Evolutionary conservation across 1,284 basidiomycete genomes (phyloP).

Genomic region (Trametes versicolor): DNA sequence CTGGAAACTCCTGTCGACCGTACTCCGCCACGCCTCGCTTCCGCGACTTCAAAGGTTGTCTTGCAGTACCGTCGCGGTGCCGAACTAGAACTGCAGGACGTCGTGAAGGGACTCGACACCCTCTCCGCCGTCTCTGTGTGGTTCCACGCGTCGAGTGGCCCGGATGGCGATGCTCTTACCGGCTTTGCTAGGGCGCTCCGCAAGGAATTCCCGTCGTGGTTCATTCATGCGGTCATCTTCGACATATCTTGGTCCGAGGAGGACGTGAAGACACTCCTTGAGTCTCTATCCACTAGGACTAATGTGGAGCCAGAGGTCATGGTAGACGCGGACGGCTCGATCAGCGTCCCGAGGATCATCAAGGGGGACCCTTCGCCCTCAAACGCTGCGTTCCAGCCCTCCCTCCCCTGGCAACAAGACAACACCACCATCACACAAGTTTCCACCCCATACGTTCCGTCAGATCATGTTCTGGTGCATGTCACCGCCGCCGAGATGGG

Average conservation of each 20-base stretch:
- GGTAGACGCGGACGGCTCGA: conserved; percentile 16
- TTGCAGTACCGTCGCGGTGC: conserved; percentile 28
- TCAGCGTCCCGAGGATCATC: conserved; percentile 27
- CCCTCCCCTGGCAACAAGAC: neutral
- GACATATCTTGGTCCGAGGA: conserved; percentile 13
- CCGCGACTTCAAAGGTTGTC: conserved; percentile 4
- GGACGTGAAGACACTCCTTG: neutral
- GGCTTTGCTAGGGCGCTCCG: conserved; percentile 34
- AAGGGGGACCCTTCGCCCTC: conserved; percentile 1
- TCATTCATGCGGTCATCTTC: conserved; percentile 29
- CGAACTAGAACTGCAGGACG: conserved; percentile 30
- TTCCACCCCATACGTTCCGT: conserved; percentile 5
- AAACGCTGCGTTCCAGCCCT: neutral
- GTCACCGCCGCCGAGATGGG: conserved; percentile 17
- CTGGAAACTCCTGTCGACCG: neutral
- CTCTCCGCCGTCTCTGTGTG: conserved; percentile 21
- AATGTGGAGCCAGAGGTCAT: conserved; percentile 25
- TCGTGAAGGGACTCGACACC: conserved; percentile 26
- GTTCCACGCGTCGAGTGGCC: conserved; percentile 27
- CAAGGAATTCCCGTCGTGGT: conserved; percentile 34
- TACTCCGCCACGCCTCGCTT: no score
- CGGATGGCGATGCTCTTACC: conserved; percentile 31
- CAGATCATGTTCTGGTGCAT: conserved; percentile 25
- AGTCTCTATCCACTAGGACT: neutral
- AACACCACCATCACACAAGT: conserved; percentile 16